Evolutionary conservation across 768 basidiomycete species (phyloP).

Genomic region (Mycena albidolilacea): DNA sequence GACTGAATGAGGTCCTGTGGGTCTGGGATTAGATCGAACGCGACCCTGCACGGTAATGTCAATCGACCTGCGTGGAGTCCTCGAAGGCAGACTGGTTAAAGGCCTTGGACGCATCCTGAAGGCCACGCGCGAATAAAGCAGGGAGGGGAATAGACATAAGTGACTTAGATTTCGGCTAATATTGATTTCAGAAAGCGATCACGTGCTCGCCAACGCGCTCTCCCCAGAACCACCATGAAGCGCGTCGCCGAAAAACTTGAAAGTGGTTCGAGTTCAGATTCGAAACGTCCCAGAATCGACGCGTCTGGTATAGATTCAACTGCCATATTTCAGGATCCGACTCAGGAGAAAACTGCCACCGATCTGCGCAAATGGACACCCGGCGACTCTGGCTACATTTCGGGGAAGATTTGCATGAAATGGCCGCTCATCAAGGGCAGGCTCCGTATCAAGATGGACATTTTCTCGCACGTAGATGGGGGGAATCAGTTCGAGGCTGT

Average conservation of each 20-base stretch:
- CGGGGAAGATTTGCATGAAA: slow-evolving; percentile 60
- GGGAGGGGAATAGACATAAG: slow-evolving; percentile 53
- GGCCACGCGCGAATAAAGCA: slow-evolving; percentile 53
- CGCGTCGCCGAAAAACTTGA: slow-evolving; percentile 17
- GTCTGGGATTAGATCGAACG: neutral
- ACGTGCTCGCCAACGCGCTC: slow-evolving; percentile 4
- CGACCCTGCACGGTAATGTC: neutral
- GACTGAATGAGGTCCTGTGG: slow-evolving; percentile 71
- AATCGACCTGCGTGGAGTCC: slow-evolving; percentile 59
- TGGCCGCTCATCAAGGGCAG: slow-evolving; percentile 53
- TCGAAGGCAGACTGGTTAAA: slow-evolving; percentile 57
- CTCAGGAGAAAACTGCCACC: slow-evolving; percentile 46
- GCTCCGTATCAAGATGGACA: slow-evolving; percentile 51
- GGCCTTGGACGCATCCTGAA: slow-evolving; percentile 57
- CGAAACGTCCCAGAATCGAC: slow-evolving; percentile 40
- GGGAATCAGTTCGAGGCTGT: slow-evolving; percentile 55
- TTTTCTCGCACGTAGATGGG: slow-evolving; percentile 30
- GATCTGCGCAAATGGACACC: slow-evolving; percentile 51
- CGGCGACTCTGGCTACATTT: slow-evolving; percentile 56
- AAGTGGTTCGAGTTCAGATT: neutral
- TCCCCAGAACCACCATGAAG: slow-evolving; percentile 37
- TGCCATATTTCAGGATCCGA: slow-evolving; percentile 42
- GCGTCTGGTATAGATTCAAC: neutral
- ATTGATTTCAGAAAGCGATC: slow-evolving; percentile 3
- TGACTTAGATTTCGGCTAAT: too few species aligned